A percentile compares a stretch with the other conserved stretches of the same genome.
Conservation (phyloP, 2,329 filamentous ascomycete species). For the Elsinoe batatas region DNA sequence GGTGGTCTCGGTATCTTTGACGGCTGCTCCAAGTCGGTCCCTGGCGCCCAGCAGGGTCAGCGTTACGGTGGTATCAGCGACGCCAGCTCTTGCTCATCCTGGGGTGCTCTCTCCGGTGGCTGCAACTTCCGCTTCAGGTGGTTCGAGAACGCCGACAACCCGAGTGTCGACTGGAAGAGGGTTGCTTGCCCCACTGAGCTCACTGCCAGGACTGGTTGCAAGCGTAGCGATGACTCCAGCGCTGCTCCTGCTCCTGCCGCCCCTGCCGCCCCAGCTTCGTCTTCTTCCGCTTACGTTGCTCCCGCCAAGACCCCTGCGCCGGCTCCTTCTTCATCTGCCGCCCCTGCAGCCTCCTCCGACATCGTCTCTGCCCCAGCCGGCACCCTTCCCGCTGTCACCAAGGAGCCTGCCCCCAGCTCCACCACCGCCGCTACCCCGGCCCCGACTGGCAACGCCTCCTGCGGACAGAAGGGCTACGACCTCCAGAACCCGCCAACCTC, state of each 20-base stretch:
- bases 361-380: not conserved
- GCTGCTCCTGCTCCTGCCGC: conserved; percentile 13
- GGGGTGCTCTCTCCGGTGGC: conserved; percentile 45
- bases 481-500: not conserved
- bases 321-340: not conserved
- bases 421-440: not conserved
- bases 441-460: not conserved
- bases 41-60: conserved; percentile 35
- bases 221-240: conserved; percentile 20
- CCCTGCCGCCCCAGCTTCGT: conserved; percentile 12
- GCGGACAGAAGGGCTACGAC: conserved; percentile 8
- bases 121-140: conserved; percentile 54
- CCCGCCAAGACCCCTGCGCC: conserved; percentile 3
- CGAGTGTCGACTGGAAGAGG: conserved; percentile 32
- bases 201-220: conserved; percentile 36
- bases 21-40: conserved; percentile 33
- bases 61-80: conserved; percentile 49
- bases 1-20: conserved; percentile 49
- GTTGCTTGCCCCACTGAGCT: conserved; percentile 47
- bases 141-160: conserved; percentile 52
- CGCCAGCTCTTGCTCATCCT: conserved; percentile 39
- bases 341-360: not conserved
- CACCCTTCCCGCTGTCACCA: conserved; percentile 3
- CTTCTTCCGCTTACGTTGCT: conserved; percentile 9
- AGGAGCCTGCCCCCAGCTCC: conserved; percentile 8